phyloP scores from a whole-genome alignment of 148 eudicot genomes.

The Arbutus unedo region DNA sequence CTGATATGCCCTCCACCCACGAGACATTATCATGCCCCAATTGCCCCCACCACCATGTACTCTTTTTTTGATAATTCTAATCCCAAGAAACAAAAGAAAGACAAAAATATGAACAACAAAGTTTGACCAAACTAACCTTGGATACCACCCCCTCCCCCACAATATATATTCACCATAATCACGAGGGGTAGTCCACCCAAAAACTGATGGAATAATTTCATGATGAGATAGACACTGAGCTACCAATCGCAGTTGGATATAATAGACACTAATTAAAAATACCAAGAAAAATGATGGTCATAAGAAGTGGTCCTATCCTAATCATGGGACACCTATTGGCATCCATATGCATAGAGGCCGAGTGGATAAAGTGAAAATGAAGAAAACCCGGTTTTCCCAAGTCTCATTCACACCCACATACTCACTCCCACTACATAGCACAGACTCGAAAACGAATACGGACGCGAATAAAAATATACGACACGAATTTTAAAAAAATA shows the following conservation, averaged over 20 bases:
- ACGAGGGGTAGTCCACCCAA: not conserved
- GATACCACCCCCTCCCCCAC: not conserved
- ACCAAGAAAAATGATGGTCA: not conserved
- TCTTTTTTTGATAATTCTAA: not conserved
- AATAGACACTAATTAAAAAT: not conserved
- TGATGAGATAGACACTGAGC: no score
- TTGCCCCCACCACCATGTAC: not conserved
- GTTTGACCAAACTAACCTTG: conserved; percentile 8
- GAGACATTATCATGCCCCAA: not conserved
- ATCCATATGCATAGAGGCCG: not conserved
- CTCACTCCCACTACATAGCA: not conserved
- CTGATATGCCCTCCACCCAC: conserved; percentile 9
- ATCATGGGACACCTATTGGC: conserved; percentile 12
- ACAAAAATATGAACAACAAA: not conserved
- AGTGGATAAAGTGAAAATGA: not conserved
- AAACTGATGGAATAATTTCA: not conserved
- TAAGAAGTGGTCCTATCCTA: not conserved
- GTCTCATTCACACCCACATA: not conserved
- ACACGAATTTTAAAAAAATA: no score
- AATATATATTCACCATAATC: not conserved
- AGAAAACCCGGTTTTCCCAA: not conserved
- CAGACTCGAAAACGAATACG: no score
- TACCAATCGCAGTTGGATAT: not conserved
- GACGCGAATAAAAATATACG: no score
- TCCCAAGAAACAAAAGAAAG: not conserved